Percentiles rank a stretch among this genome's conserved stretches.
phyloP scores from a whole-genome alignment of 1,284 basidiomycete genomes.

The Wallemia hederae region DNA sequence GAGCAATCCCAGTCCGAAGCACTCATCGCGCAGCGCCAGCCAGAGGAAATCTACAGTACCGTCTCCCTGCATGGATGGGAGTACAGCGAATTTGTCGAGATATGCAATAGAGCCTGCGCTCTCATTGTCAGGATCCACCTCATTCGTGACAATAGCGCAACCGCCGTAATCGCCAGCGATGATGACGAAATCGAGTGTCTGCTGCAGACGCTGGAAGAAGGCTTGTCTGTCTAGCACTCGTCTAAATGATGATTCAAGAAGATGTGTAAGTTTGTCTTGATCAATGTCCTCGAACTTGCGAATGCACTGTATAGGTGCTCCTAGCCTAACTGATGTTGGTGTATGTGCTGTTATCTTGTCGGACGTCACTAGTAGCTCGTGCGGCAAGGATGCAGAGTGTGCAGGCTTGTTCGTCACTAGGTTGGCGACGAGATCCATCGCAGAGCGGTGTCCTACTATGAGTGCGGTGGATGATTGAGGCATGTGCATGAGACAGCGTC shows the following conservation, averaged over 20 bases:
- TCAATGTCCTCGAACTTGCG: constrained; percentile 34
- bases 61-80: constrained; percentile 80
- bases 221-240: constrained; percentile 37
- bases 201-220: constrained; percentile 51
- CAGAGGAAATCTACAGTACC: constrained; percentile 98
- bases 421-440: constrained; percentile 80
- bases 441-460: constrained; percentile 89
- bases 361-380: constrained; percentile 50
- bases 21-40: constrained; percentile 94
- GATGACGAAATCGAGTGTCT: constrained; percentile 65
- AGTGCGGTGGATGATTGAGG: constrained; percentile 73
- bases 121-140: constrained; percentile 19
- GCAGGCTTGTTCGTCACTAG: constrained; percentile 96
- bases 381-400: constrained; percentile 75
- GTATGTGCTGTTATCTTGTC: constrained; percentile 64
- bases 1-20: constrained; percentile 75
- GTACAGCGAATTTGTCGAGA: constrained; percentile 93
- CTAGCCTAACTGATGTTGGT: constrained; percentile 71
- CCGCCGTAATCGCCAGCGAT: constrained; percentile 88
- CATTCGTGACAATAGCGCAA: constrained; percentile 77
- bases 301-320: constrained; percentile 58
- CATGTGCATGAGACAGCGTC: constrained; percentile 71
- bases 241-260: constrained; percentile 67
- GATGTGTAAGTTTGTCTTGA: constrained; percentile 35
- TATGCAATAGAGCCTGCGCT: constrained; percentile 36